These are phyloP conservation scores for Trebouxia sp. DNA, from an alignment of 139 green algal species.

Conservation along the genomic window DNA sequence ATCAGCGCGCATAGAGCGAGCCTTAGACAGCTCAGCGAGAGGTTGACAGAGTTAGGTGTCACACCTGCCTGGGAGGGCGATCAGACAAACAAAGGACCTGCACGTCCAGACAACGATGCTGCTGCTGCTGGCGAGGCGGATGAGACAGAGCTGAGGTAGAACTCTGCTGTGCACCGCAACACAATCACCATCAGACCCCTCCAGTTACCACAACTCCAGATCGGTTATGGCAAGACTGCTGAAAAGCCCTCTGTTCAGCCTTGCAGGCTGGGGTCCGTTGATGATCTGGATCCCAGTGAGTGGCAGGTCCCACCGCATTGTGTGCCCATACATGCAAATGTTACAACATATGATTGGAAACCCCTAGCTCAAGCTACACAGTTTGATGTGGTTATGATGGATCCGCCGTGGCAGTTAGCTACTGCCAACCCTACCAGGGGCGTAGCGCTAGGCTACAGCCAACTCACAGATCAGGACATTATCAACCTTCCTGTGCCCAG, in stretches of 20 bases:
- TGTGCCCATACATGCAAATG: conserved; percentile 91
- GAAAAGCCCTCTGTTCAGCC: no score
- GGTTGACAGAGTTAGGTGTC: conserved; percentile 26
- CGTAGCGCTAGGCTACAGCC: conserved; percentile 89
- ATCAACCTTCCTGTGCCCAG: conserved; percentile 71
- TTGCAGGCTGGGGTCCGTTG: conserved; percentile 55
- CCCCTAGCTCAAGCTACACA: conserved; percentile 46
- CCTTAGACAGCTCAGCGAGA: conserved; percentile 21
- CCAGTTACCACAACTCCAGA: no score
- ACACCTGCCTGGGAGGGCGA: conserved; percentile 13
- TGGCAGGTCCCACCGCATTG: conserved; percentile 89
- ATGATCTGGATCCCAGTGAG: conserved; percentile 78
- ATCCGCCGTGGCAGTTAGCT: conserved; percentile 95
- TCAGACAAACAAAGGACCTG: not conserved
- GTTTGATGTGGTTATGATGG: conserved; percentile 92
- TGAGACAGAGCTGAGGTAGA: not conserved
- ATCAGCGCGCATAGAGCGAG: conserved; percentile 36
- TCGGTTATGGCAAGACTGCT: no score
- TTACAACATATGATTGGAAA: conserved; percentile 88
- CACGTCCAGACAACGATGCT: not conserved
- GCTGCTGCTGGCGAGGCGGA: not conserved
- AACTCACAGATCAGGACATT: conserved; percentile 87
- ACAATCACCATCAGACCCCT: no score
- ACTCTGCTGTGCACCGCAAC: no score
- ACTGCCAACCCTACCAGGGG: conserved; percentile 90